Evolutionary conservation across 2,329 filamentous ascomycete genomes (phyloP).

Genomic region (Cytospora piceae): DNA sequence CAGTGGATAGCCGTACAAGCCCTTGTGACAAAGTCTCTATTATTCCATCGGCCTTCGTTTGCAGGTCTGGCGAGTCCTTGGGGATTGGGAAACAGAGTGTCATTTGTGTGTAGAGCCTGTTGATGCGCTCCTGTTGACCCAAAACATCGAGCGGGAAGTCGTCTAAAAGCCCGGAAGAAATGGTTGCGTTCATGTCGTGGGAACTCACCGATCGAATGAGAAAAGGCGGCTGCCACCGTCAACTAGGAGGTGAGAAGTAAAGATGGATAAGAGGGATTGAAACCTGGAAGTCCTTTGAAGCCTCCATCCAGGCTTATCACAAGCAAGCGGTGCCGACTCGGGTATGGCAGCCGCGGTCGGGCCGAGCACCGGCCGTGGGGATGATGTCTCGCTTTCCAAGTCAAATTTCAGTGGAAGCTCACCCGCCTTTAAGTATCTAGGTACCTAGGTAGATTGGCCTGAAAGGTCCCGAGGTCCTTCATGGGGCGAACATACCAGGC

Average conservation of each 20-base stretch:
- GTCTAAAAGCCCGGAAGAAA: neutral
- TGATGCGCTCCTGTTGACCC: slow-evolving; percentile 46
- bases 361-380: neutral
- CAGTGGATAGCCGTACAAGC: slow-evolving; percentile 42
- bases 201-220: neutral
- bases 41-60: slow-evolving; percentile 31
- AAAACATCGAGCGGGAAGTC: slow-evolving; percentile 43
- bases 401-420: too few relatives aligned
- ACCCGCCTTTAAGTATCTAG: too few relatives aligned
- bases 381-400: too few relatives aligned
- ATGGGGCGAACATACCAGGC: neutral
- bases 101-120: slow-evolving; percentile 51
- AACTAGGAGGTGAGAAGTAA: neutral
- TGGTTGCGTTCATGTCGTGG: neutral
- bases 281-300: neutral
- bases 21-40: slow-evolving; percentile 41
- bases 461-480: too few relatives aligned
- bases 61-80: slow-evolving; percentile 30
- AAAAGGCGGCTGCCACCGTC: neutral
- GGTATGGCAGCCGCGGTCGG: neutral
- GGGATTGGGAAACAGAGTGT: slow-evolving; percentile 44
- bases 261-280: neutral
- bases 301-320: neutral
- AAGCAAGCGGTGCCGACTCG: neutral
- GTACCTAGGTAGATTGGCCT: too few relatives aligned